Conservation (phyloP, 139 green algal genomes). For the Chlamydomonas incerta region DNA sequence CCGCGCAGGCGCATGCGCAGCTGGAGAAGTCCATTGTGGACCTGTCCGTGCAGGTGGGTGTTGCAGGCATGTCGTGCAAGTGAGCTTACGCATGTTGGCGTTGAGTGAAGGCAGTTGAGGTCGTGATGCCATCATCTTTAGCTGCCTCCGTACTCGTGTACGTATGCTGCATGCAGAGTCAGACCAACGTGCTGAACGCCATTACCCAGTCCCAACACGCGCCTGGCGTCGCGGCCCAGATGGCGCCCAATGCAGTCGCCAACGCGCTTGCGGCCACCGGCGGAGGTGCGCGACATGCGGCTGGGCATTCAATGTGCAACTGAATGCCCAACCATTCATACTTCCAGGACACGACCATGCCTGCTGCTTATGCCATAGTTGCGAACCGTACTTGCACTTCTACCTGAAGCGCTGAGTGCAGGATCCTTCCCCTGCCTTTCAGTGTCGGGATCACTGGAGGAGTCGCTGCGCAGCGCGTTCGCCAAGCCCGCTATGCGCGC, state of each 20-base stretch:
- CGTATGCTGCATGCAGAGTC: background rate
- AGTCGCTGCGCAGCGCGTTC: conserved; percentile 19
- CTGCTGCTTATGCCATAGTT: background rate
- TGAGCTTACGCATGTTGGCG: no score
- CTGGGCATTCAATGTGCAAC: no score
- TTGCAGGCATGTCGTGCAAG: no score
- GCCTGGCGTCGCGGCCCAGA: background rate
- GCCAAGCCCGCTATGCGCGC: conserved; percentile 17
- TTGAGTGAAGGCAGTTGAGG: no score
- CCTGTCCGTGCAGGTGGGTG: background rate
- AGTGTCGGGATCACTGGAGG: conserved; percentile 30
- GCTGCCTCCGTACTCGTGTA: no score
- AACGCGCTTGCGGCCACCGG: background rate
- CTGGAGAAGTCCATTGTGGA: conserved; percentile 29
- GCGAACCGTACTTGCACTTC: no score
- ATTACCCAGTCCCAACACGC: background rate
- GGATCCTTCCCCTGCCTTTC: background rate
- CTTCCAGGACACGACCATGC: no score
- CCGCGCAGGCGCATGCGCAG: background rate
- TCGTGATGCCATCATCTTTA: no score
- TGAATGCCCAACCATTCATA: no score
- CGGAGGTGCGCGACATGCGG: conserved; percentile 19
- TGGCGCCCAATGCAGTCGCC: background rate
- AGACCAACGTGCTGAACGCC: conserved; percentile 8
- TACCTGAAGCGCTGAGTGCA: no score